A percentile compares a stretch with the other conserved stretches of the same genome.
phyloP scores from a whole-genome alignment of 78 protist genomes.

The Dictyostelium intermedium region DNA sequence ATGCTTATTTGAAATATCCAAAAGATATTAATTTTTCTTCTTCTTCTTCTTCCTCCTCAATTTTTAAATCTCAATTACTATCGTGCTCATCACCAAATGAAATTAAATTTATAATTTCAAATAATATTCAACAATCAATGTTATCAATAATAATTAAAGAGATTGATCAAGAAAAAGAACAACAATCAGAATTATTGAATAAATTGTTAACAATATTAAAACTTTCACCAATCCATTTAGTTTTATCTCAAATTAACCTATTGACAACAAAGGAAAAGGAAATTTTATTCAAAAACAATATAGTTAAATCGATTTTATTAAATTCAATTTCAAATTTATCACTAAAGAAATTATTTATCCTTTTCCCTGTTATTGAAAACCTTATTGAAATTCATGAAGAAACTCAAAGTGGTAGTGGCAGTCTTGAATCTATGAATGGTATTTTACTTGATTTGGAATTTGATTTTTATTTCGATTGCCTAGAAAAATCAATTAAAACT shows the following conservation, averaged over 20 bases:
- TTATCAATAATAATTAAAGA: background rate
- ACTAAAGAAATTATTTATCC: background rate
- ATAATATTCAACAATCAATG: background rate
- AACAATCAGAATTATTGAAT: background rate
- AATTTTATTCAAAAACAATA: background rate
- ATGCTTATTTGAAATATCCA: background rate
- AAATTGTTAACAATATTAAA: background rate
- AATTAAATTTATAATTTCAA: background rate
- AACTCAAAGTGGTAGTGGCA: background rate
- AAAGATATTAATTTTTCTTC: background rate
- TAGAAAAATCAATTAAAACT: background rate
- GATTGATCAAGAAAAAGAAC: background rate
- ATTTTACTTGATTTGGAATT: background rate
- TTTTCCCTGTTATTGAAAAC: background rate
- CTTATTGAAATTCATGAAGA: background rate
- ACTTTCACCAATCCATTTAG: background rate
- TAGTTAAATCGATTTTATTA: background rate
- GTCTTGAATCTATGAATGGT: background rate
- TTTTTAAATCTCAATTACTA: background rate
- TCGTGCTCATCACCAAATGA: background rate
- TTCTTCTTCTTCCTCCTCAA: background rate
- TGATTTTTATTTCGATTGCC: constrained; percentile 1
- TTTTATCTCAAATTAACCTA: background rate
- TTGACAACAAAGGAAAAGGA: background rate
- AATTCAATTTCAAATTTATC: background rate